Evolutionary conservation across 495 filamentous ascomycete genomes (phyloP), one percentile per base, ranked within the genome.

Genomic region (Elasticomyces elasticus): DNA sequence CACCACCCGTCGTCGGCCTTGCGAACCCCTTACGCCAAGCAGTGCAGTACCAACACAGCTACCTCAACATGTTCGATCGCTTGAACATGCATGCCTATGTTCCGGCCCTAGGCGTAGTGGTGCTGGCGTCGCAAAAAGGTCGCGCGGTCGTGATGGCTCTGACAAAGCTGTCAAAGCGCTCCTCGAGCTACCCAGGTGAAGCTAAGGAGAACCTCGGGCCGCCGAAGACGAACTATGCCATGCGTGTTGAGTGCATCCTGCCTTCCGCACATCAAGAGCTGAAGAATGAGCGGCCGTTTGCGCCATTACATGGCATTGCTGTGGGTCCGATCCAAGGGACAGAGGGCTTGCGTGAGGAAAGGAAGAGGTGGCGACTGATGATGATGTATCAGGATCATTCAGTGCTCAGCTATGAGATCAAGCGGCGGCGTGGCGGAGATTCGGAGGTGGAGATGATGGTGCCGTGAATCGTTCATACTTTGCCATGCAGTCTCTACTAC

Each of bases 361-460:
- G 66, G 23, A 69, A 69, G 63, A 69, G 76, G 41, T 94, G 85
- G 67, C 71, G 91, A 25, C 59, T 97, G 35, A 69, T 95, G 54
- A 68, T 95, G 60, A 76, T 81, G 26, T 97, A 85, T 69, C 72
- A 74, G 58, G 80, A 95, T 67, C 82, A 87, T 56, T 79, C 79
- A 0, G 76, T 96, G 15, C 68, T 95, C 65, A 86, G 78, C 62
- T 97, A 96, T 68, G 86, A 95, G 63, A 69, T 96, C 23, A 65
- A 67, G 20, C 48, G 59, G 28, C 28, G 15, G 1, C 24, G 22
- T 9, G 35, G 12, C 7, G 24, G 50, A 17, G 51, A 51, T 26
- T 26, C 38, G 28, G 55, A 35, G 13, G 56, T 57, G 13, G 52
- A 54, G 24, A 40, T 45, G 25, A 44, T 24, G 35, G 35, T 40